Percentiles rank a stretch among this genome's conserved stretches.
Conservation (phyloP, 169 alveolate species). For the Babesia sp. region DNA sequence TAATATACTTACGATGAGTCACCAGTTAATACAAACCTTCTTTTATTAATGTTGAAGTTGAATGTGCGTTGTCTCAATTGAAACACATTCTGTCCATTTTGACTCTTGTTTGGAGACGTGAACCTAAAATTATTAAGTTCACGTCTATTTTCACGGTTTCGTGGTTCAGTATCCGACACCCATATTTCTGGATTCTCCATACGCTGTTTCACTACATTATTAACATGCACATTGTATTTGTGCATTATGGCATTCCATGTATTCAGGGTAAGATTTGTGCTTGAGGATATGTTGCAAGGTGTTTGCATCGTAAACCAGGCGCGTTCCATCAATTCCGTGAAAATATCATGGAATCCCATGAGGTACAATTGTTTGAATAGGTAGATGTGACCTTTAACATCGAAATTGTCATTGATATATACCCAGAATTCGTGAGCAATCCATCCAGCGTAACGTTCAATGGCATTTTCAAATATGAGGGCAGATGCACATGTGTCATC, state of each 20-base stretch:
- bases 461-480: conserved; percentile 57
- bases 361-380: conserved; percentile 68
- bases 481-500: conserved; percentile 24
- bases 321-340: conserved; percentile 63
- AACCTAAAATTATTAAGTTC: background rate
- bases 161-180: background rate
- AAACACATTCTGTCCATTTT: background rate
- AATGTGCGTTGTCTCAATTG: conserved; percentile 15
- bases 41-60: background rate
- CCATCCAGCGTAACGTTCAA: conserved; percentile 65
- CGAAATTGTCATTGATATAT: conserved; percentile 54
- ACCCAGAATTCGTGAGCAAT: conserved; percentile 71
- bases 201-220: background rate
- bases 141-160: background rate
- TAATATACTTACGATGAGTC: background rate
- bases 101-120: background rate
- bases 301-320: conserved; percentile 69
- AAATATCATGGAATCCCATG: conserved; percentile 65
- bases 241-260: background rate
- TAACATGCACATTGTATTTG: background rate
- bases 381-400: conserved; percentile 53
- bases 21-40: conserved; percentile 6
- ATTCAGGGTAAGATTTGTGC: background rate
- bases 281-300: conserved; percentile 22
- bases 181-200: background rate